Conservation (phyloP, 768 basidiomycete genomes). For the Galerina sulciceps region DNA sequence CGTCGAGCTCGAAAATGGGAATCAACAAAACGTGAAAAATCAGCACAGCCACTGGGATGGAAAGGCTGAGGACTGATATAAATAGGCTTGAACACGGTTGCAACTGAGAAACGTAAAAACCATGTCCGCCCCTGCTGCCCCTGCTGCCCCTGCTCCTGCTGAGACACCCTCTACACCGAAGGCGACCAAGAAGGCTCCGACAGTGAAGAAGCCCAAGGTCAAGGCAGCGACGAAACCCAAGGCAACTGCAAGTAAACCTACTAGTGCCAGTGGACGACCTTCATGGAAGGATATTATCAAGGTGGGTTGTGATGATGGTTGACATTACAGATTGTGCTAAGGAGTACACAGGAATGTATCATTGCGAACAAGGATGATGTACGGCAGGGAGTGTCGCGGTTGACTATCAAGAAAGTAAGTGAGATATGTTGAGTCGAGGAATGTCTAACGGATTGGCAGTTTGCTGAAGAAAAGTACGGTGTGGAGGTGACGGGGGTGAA, state of each 20-base stretch:
- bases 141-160: slow-evolving; percentile 3
- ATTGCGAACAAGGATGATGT: slow-evolving; percentile 63
- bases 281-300: slow-evolving; percentile 62
- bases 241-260: slow-evolving; percentile 18
- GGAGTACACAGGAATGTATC: slow-evolving; percentile 70
- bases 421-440: neutral
- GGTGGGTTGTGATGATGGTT: slow-evolving; percentile 30
- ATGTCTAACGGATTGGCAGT: slow-evolving; percentile 44
- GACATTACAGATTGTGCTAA: neutral
- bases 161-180: slow-evolving; percentile 12
- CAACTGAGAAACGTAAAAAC: too few relatives aligned
- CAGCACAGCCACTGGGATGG: slow-evolving; percentile 40
- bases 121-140: slow-evolving; percentile 12
- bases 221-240: slow-evolving; percentile 16
- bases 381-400: slow-evolving; percentile 75
- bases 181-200: slow-evolving; percentile 18
- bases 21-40: slow-evolving; percentile 46
- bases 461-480: slow-evolving; percentile 80
- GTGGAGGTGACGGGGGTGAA: slow-evolving; percentile 72
- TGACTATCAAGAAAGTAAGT: slow-evolving; percentile 80
- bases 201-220: slow-evolving; percentile 24
- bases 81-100: slow-evolving; percentile 35
- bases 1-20: slow-evolving; percentile 24
- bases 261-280: slow-evolving; percentile 38
- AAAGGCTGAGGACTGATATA: slow-evolving; percentile 25